A percentile compares a stretch with the other conserved stretches of the same genome.
Conservation (phyloP, 1,284 basidiomycete genomes). For the Malassezia sympodialis region DNA sequence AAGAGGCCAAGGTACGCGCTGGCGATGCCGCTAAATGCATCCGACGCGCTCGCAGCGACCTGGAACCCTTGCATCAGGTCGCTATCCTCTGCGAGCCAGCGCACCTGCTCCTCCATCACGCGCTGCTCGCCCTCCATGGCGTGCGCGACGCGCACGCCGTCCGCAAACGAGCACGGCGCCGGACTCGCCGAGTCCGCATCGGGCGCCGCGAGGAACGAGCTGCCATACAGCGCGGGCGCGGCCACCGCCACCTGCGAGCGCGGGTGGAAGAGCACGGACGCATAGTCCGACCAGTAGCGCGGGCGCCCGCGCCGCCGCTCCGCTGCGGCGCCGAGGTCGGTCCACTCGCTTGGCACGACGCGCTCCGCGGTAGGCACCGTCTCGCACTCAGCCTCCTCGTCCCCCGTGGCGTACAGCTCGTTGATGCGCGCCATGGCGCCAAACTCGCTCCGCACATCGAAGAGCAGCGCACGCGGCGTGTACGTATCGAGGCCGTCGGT, state of each 20-base stretch:
- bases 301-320: background rate
- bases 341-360: background rate
- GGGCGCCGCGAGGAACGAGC: slow-evolving; percentile 6
- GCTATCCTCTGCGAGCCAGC: slow-evolving; percentile 41
- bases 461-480: slow-evolving; percentile 33
- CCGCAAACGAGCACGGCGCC: slow-evolving; percentile 26
- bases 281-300: slow-evolving; percentile 40
- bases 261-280: slow-evolving; percentile 28
- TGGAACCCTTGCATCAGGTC: slow-evolving; percentile 39
- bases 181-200: slow-evolving; percentile 1
- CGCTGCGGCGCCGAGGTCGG: background rate
- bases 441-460: slow-evolving; percentile 36
- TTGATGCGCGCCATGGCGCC: slow-evolving; percentile 26
- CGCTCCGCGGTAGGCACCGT: background rate
- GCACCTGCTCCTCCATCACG: slow-evolving; percentile 31
- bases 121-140: slow-evolving; percentile 29
- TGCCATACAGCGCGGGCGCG: slow-evolving; percentile 7
- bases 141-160: slow-evolving; percentile 21
- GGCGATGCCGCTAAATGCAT: slow-evolving; percentile 33
- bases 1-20: slow-evolving; percentile 26
- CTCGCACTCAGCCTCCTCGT: slow-evolving; percentile 7
- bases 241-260: slow-evolving; percentile 31
- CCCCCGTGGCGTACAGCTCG: slow-evolving; percentile 22
- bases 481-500: slow-evolving; percentile 31
- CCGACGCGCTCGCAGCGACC: slow-evolving; percentile 26